These are phyloP conservation scores for Isoetes engelmannii DNA, from an alignment of 83 land plant species.

Conservation along the genomic window DNA sequence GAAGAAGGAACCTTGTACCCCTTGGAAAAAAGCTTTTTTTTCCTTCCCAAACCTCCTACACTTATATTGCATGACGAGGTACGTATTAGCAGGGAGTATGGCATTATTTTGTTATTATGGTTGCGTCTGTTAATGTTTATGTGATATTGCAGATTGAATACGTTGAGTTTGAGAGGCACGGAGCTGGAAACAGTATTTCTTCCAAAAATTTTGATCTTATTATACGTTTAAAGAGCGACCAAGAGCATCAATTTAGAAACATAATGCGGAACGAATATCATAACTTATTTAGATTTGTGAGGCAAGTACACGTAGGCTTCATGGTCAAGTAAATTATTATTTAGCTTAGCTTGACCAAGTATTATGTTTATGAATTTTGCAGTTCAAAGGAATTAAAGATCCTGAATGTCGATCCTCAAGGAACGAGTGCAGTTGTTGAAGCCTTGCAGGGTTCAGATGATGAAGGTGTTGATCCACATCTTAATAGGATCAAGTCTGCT, in stretches of 20 bases:
- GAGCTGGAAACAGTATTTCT: slow-evolving; percentile 67
- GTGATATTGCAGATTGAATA: slow-evolving; percentile 53
- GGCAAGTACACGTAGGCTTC: slow-evolving; percentile 22
- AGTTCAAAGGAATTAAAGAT: slow-evolving; percentile 75
- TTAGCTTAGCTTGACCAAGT: background rate
- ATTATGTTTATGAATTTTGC: slow-evolving; percentile 4
- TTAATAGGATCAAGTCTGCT: slow-evolving; percentile 47
- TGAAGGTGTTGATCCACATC: slow-evolving; percentile 77
- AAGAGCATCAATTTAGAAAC: slow-evolving; percentile 75
- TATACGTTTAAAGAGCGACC: slow-evolving; percentile 60
- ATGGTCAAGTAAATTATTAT: background rate
- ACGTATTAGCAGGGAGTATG: background rate
- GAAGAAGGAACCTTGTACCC: slow-evolving; percentile 53
- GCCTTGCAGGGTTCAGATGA: slow-evolving; percentile 52
- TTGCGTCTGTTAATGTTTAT: background rate
- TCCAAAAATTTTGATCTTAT: slow-evolving; percentile 78
- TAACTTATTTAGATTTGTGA: slow-evolving; percentile 64
- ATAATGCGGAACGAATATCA: slow-evolving; percentile 85
- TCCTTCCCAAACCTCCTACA: slow-evolving; percentile 52
- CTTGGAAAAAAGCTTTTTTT: slow-evolving; percentile 52
- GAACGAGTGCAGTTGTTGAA: slow-evolving; percentile 51
- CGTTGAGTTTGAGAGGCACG: slow-evolving; percentile 86
- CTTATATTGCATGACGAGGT: slow-evolving; percentile 55
- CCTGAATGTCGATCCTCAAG: slow-evolving; percentile 47
- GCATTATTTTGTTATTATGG: background rate